Evolutionary conservation across 768 basidiomycete genomes (phyloP).

Genomic region (Mycena belliarum): DNA sequence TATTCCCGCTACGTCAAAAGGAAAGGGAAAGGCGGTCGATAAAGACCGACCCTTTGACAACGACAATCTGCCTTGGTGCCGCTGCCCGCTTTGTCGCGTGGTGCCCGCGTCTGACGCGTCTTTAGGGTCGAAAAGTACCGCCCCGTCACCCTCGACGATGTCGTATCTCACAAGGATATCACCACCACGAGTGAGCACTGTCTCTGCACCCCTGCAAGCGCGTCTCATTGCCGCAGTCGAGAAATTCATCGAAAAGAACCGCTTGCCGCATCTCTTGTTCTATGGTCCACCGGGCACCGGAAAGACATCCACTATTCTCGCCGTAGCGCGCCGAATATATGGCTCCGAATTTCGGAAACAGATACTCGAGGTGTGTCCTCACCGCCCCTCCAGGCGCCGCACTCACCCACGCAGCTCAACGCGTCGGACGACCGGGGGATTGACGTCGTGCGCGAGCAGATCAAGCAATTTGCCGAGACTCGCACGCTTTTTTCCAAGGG

Average conservation of each 20-base stretch:
- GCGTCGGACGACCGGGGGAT: slow-evolving; percentile 99
- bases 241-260: slow-evolving; percentile 92
- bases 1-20: slow-evolving; percentile 47
- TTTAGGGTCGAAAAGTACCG: slow-evolving; percentile 97
- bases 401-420: slow-evolving; percentile 63
- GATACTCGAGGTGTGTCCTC: slow-evolving; percentile 77
- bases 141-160: slow-evolving; percentile 87
- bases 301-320: slow-evolving; percentile 96
- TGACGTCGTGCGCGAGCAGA: slow-evolving; percentile 97
- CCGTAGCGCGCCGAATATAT: slow-evolving; percentile 93
- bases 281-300: slow-evolving; percentile 99
- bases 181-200: slow-evolving; percentile 82
- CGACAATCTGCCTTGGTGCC: slow-evolving; percentile 84
- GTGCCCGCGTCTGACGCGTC: slow-evolving; percentile 10
- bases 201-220: background rate
- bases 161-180: slow-evolving; percentile 96
- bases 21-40: slow-evolving; percentile 68
- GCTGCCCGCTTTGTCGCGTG: slow-evolving; percentile 23
- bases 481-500: slow-evolving; percentile 89
- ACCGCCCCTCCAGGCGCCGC: background rate
- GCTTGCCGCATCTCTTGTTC: slow-evolving; percentile 92
- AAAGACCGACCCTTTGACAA: slow-evolving; percentile 41
- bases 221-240: slow-evolving; percentile 62
- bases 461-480: slow-evolving; percentile 97
- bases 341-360: slow-evolving; percentile 85